Conservation (phyloP, 2,329 filamentous ascomycete genomes). For the Elsinoe batatas region DNA sequence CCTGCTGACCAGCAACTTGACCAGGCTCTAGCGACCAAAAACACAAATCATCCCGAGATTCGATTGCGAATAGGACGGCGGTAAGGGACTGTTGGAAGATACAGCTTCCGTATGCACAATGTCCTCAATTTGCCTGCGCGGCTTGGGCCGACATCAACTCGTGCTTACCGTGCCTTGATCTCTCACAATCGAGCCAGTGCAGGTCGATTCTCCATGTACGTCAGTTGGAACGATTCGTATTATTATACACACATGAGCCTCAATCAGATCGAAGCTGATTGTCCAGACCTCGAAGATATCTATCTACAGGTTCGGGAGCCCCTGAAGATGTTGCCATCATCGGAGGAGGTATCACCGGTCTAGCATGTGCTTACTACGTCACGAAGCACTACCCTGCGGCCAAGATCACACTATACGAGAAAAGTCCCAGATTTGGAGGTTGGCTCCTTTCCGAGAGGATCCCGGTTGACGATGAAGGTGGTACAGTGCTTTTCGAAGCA, state of each 20-base stretch:
- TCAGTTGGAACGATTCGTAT: background rate
- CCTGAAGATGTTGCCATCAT: slow-evolving; percentile 52
- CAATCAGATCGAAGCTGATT: background rate
- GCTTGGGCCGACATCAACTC: background rate
- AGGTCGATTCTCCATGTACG: background rate
- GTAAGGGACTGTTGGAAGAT: background rate
- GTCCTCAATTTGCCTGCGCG: background rate
- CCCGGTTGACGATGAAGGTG: slow-evolving; percentile 51
- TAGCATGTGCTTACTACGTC: slow-evolving; percentile 69
- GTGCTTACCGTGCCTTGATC: background rate
- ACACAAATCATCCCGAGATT: background rate
- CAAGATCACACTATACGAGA: slow-evolving; percentile 75
- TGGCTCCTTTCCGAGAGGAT: slow-evolving; percentile 67
- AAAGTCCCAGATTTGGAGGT: slow-evolving; percentile 59
- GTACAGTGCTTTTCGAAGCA: slow-evolving; percentile 65
- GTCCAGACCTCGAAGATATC: background rate
- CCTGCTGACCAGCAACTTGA: background rate
- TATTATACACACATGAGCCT: background rate
- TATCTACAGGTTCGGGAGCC: slow-evolving; percentile 5
- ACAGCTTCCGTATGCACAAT: slow-evolving; percentile 11
- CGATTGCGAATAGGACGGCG: background rate
- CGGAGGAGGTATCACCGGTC: slow-evolving; percentile 74
- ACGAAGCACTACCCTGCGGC: slow-evolving; percentile 55
- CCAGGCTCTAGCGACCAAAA: background rate
- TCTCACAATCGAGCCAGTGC: background rate